phyloP scores from a whole-genome alignment of 345 rosid genomes.

The Odontarrhena argentea region DNA sequence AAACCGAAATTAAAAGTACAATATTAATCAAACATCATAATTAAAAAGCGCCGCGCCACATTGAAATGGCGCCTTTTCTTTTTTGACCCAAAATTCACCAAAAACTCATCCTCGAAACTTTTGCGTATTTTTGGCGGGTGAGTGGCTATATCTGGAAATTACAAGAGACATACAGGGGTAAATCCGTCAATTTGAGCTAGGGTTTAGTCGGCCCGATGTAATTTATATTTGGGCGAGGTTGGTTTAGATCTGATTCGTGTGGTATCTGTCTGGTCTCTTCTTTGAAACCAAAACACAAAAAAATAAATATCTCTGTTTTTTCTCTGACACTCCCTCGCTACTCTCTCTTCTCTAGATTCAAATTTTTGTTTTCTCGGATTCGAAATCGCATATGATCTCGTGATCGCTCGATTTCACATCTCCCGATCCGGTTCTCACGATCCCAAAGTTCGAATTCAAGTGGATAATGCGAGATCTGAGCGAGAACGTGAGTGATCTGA shows the following conservation, averaged over 20 bases:
- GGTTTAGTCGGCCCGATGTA: conserved; percentile 43
- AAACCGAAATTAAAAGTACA: conserved; percentile 3
- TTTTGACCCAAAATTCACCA: background rate
- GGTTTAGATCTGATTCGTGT: conserved; percentile 45
- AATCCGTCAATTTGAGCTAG: conserved; percentile 40
- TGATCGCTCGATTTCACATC: background rate
- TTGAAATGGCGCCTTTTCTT: conserved; percentile 30
- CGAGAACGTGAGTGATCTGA: conserved; percentile 57
- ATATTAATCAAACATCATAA: conserved; percentile 2
- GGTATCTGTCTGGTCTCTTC: conserved; percentile 44
- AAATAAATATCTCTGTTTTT: conserved; percentile 15
- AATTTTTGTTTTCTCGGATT: background rate
- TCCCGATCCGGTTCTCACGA: conserved; percentile 12
- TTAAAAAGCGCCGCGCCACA: conserved; percentile 2
- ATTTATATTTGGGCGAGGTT: conserved; percentile 26
- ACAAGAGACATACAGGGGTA: conserved; percentile 17
- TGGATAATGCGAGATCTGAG: conserved; percentile 53
- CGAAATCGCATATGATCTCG: conserved; percentile 6
- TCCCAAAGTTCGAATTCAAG: conserved; percentile 7
- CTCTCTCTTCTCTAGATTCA: conserved; percentile 25
- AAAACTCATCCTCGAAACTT: background rate
- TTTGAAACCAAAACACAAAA: conserved; percentile 9
- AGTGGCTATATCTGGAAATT: conserved; percentile 23
- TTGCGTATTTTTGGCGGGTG: conserved; percentile 41
- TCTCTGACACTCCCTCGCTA: conserved; percentile 39